These are phyloP conservation scores for Papilionanthe hybrid DNA, from an alignment of 116 monocot species.

Conservation along the genomic window DNA sequence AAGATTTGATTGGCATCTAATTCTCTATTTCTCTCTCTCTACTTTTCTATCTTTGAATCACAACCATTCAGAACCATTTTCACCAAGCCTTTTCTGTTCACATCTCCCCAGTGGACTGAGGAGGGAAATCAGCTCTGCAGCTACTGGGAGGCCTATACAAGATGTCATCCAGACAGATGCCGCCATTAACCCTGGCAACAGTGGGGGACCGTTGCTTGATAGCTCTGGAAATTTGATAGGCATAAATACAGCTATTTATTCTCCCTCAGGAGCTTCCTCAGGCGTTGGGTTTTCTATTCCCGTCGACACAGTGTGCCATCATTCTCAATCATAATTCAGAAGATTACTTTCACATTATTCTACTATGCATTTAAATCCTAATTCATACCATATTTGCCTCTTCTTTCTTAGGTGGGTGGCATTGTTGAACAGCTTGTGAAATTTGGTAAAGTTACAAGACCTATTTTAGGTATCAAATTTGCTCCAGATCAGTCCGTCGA, in stretches of 20 bases:
- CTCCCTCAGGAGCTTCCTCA: constrained; percentile 96
- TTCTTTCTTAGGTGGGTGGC: constrained; percentile 60
- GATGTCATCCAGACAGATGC: constrained; percentile 99
- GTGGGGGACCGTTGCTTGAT: constrained; percentile 93
- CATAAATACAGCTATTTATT: constrained; percentile 98
- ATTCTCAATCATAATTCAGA: no score
- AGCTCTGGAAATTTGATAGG: constrained; percentile 96
- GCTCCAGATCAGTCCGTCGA: constrained; percentile 98
- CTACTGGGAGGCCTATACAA: constrained; percentile 96
- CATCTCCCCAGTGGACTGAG: constrained; percentile 64
- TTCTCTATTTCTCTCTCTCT: no score
- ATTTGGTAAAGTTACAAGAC: constrained; percentile 96
- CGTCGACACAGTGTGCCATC: constrained; percentile 70
- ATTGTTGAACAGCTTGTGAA: constrained; percentile 96
- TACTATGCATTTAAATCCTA: neutral
- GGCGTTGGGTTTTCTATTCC: constrained; percentile 99
- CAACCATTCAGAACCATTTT: neutral
- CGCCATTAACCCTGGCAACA: constrained; percentile 97
- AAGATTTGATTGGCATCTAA: no score
- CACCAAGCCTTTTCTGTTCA: neutral
- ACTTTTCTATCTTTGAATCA: neutral
- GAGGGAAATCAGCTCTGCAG: constrained; percentile 98
- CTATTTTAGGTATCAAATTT: constrained; percentile 96
- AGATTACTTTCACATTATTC: neutral
- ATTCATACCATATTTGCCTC: neutral